These are phyloP conservation scores for Dioscorea zingiberensis DNA, from an alignment of 106 monocot genomes.

Conservation along the genomic window DNA sequence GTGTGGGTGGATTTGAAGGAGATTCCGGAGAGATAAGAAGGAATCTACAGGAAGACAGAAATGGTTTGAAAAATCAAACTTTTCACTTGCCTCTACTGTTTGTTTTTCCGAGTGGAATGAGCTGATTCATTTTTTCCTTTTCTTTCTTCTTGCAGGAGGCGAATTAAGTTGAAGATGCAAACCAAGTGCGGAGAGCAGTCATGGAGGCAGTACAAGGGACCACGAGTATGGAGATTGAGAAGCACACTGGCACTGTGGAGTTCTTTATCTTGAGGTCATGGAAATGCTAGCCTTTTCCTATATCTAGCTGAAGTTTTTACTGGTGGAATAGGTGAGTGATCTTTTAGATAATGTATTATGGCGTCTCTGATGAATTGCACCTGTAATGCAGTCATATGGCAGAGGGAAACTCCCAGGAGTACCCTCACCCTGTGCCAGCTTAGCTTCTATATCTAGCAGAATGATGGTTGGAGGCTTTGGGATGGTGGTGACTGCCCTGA, in stretches of 20 bases:
- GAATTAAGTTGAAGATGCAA: conserved; percentile 47
- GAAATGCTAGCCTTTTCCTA: too few relatives aligned
- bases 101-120: too few relatives aligned
- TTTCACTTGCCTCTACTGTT: neutral
- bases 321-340: too few relatives aligned
- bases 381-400: conserved; percentile 58
- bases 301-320: too few relatives aligned
- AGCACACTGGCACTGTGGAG: conserved; percentile 50
- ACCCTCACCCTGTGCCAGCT: conserved; percentile 85
- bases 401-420: conserved; percentile 50
- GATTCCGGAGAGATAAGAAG: conserved; percentile 61
- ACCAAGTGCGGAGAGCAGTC: conserved; percentile 26
- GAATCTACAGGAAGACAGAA: conserved; percentile 43
- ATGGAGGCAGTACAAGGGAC: conserved; percentile 58
- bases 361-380: neutral
- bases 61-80: conserved; percentile 28
- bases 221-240: conserved; percentile 86
- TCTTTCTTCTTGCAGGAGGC: conserved; percentile 43
- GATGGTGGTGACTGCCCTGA: conserved; percentile 56
- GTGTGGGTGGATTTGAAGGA: conserved; percentile 68
- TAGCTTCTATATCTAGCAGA: conserved; percentile 86
- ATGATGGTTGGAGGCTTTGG: conserved; percentile 77
- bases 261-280: too few relatives aligned
- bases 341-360: too few relatives aligned
- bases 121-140: too few relatives aligned